Base-by-base conservation (phyloP, 2,329 filamentous ascomycete species). In the Akanthomyces lecanii region DNA sequence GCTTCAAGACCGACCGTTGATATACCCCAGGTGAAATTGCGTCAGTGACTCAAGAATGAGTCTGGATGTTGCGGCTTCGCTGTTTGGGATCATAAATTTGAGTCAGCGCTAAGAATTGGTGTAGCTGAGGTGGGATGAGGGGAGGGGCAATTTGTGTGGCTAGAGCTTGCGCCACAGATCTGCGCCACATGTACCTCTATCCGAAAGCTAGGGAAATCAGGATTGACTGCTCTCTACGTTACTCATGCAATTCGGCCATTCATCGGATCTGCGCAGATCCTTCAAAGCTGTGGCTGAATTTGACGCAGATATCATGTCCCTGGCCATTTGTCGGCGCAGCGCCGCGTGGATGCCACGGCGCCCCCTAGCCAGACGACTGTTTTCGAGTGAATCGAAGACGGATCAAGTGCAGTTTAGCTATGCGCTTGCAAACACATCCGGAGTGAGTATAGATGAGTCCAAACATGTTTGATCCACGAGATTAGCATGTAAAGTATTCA, bases 1-100 rank as follows among this genome's bases (percentile, higher is more conserved):
- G 74, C 74, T 76, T 76, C 74, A 30, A 50, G 21, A 23, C 28
- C 18, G n/a, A 42, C 11, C 33, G 30, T 56, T 28, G n/a, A 48
- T 40, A 40, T 56, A 62, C 45, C 52, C 33, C 60, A 47, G 33
- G 40, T 21, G 36, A 33, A 42, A 28, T 48, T 51, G 23, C 18
- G 42, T 56, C 23, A 3, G 45, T 63, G 62, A 63, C 62, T 63
- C 62, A 63, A 59, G 23, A 58, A 28, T 14, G 50, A 59, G 55
- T 52, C 55, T 48, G 14, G 5, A 44, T 47, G 51, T 21, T 62
- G 62, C 52, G 61, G 33, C 40, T 44, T 63, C 61, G 61, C 44
- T 51, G 40, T 50, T 48, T 28, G n/a, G 30, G 21, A 44, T 45
- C 47, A 57, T 7, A 40, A 62, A 58, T 59, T 64, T 64, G 63